Conservation (phyloP, 495 filamentous ascomycete species). For the Aspergillus homomorphus region DNA sequence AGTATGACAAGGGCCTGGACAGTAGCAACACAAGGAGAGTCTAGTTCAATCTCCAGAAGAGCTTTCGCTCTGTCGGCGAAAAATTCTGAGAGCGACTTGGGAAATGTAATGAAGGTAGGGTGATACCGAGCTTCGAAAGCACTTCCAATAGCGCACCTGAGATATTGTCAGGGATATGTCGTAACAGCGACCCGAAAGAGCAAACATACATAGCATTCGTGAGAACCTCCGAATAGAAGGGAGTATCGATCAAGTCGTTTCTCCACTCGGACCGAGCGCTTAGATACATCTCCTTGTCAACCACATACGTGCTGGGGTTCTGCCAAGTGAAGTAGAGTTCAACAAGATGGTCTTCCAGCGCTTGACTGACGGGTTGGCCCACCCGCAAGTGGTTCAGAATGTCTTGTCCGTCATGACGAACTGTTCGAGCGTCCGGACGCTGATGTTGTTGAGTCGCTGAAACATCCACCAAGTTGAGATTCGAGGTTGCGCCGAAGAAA, state of each 20-base stretch:
- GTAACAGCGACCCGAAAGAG: not conserved
- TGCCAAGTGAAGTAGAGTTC: slow-evolving; percentile 54
- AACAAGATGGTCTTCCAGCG: slow-evolving; percentile 45
- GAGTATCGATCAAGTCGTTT: slow-evolving; percentile 40
- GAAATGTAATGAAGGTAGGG: slow-evolving; percentile 46
- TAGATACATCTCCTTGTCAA: slow-evolving; percentile 49
- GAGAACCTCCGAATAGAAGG: slow-evolving; percentile 50
- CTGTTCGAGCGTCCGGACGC: slow-evolving; percentile 49
- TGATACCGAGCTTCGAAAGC: slow-evolving; percentile 48
- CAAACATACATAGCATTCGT: slow-evolving; percentile 47
- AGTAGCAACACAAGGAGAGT: slow-evolving; percentile 49
- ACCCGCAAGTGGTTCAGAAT: slow-evolving; percentile 44
- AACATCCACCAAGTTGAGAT: slow-evolving; percentile 47
- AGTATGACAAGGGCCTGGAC: slow-evolving; percentile 49
- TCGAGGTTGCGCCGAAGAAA: slow-evolving; percentile 49
- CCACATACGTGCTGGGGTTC: slow-evolving; percentile 48
- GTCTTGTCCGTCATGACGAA: slow-evolving; percentile 46
- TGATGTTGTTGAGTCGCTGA: slow-evolving; percentile 45
- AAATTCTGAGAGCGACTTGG: slow-evolving; percentile 46
- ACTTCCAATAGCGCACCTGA: slow-evolving; percentile 48
- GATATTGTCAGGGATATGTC: not conserved
- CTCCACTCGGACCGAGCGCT: slow-evolving; percentile 41
- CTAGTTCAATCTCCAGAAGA: slow-evolving; percentile 48
- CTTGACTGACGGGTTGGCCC: slow-evolving; percentile 39
- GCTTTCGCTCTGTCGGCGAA: slow-evolving; percentile 50